Evolutionary conservation across 495 filamentous ascomycete genomes (phyloP), one percentile per base, ranked within the genome.

Genomic region (Trichoderma asperelloides): DNA sequence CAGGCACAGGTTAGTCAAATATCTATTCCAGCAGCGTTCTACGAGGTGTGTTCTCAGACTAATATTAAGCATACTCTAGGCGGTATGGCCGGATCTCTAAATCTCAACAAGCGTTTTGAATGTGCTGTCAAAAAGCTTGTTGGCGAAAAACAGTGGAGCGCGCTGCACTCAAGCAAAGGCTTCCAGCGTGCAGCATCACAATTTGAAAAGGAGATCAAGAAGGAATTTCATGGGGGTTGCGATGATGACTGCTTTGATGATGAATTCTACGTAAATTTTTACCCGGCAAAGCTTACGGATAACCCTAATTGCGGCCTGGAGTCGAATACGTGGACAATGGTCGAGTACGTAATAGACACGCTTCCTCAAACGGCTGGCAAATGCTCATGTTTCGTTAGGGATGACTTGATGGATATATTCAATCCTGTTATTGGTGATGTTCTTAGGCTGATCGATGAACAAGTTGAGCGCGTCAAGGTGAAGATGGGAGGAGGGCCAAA

Each of bases 21-120:
- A 28, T 6, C 25, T 18, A 13, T 11, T 11, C 6, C 8, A 27
- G 51, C 11, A 3, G 7, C 15, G 9, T 1, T 13, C 12, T 6
- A 60, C 30, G 51, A 60, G 21, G 51, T 27, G 7, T 28, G 28
- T 28, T 23, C 6, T 8, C 33, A 37, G 5, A 8, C 25, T 11
- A 60, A 11, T 60, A 3, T 28, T 27, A 3, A 30, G 11, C 25
- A 72, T 13, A 78, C 77, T 2, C 67, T 51, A 2, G 79, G 75
- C 11, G 60, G 65, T 7, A 69, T 76, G 1, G 78, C 76, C 66
- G 80, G 78, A 9, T 71, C 74, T 2, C 72, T 76, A 0, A 76
- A 75, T 15, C 69, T 82, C 0, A 78, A 82, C 65, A 68, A 74
- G 5, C 70, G 67, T 0, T 82, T 79, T 64, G 71, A 73, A 37